Conservation (phyloP, 192 early-diverging fungal genomes). For the Backusella tuberculispora region DNA sequence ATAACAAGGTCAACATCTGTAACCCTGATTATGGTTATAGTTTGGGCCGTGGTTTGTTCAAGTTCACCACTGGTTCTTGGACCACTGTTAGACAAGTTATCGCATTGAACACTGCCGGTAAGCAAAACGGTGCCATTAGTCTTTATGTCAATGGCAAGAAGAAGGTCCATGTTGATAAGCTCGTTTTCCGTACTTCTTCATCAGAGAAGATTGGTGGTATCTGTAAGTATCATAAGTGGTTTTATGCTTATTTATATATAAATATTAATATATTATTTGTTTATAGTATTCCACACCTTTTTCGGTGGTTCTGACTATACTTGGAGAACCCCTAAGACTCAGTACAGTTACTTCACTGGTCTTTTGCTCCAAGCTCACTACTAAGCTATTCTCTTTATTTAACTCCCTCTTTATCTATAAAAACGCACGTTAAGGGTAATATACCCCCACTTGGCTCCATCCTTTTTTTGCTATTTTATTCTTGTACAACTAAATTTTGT, state of each 20-base stretch:
- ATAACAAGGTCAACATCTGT: conserved; percentile 45
- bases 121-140: conserved; percentile 23
- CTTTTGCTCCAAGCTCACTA: background rate
- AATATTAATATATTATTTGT: background rate
- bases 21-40: conserved; percentile 55
- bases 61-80: conserved; percentile 51
- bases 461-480: conserved; percentile 11
- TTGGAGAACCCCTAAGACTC: conserved; percentile 30
- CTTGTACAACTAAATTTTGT: background rate
- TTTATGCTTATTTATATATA: background rate
- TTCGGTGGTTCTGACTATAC: conserved; percentile 38
- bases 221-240: conserved; percentile 25
- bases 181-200: conserved; percentile 16
- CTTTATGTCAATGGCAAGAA: conserved; percentile 28
- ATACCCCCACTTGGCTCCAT: conserved; percentile 2
- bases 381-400: background rate
- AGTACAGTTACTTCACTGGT: conserved; percentile 38
- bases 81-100: conserved; percentile 47
- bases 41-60: conserved; percentile 54
- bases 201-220: conserved; percentile 29
- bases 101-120: conserved; percentile 32
- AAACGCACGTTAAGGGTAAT: conserved; percentile 10
- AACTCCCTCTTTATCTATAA: conserved; percentile 6
- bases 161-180: conserved; percentile 21
- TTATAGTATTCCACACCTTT: conserved; percentile 44